phyloP scores from a whole-genome alignment of 2,329 filamentous ascomycete genomes.

The Pseudocercospora musae region DNA sequence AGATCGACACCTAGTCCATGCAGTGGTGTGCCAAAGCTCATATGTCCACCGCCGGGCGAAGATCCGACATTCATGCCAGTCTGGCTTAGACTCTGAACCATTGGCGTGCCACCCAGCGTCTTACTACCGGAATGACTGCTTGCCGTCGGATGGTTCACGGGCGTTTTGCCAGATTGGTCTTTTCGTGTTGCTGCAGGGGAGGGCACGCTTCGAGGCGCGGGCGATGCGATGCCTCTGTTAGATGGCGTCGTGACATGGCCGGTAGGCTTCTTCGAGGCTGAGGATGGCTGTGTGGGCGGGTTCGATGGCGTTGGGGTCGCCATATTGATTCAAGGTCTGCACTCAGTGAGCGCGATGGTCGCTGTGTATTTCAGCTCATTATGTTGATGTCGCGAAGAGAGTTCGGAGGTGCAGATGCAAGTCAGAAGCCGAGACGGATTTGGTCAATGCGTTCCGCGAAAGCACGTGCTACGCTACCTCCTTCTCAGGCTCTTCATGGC shows the following conservation, averaged over 20 bases:
- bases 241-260: slow-evolving; percentile 34
- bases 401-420: background rate
- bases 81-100: slow-evolving; percentile 34
- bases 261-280: slow-evolving; percentile 31
- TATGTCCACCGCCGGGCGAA: slow-evolving; percentile 20
- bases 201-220: slow-evolving; percentile 34
- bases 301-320: slow-evolving; percentile 27
- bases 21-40: slow-evolving; percentile 30
- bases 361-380: background rate
- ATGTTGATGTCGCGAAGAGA: slow-evolving; percentile 4
- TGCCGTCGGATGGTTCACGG: slow-evolving; percentile 34
- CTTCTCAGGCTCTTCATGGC: no score
- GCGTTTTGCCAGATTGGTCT: slow-evolving; percentile 38
- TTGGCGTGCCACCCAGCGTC: slow-evolving; percentile 33
- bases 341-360: background rate
- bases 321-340: slow-evolving; percentile 16
- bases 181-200: slow-evolving; percentile 30
- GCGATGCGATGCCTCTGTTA: slow-evolving; percentile 42
- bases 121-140: slow-evolving; percentile 30
- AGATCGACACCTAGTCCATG: slow-evolving; percentile 30
- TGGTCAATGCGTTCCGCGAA: background rate
- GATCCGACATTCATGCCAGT: slow-evolving; percentile 23
- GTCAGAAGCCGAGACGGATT: background rate
- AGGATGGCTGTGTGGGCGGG: slow-evolving; percentile 21
- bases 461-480: no score